Percentiles rank a stretch among this genome's conserved stretches.
These are phyloP conservation scores for Boletellus ananiceps DNA, from an alignment of 768 basidiomycete species.

Conservation along the genomic window DNA sequence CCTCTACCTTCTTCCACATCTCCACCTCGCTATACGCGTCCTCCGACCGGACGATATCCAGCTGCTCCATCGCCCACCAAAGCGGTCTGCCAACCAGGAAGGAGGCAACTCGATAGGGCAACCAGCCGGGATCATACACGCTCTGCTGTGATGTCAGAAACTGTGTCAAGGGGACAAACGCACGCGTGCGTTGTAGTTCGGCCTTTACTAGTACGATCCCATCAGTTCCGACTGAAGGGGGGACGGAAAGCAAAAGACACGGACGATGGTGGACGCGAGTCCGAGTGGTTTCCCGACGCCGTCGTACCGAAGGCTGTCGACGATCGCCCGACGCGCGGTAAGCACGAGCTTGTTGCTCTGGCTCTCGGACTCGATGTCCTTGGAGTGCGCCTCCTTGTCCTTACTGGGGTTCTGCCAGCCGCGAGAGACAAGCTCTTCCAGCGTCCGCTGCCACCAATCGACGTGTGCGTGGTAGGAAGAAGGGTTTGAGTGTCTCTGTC, in stretches of 20 bases:
- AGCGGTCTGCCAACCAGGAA: conserved; percentile 73
- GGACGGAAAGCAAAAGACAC: conserved; percentile 28
- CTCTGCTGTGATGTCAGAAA: conserved; percentile 57
- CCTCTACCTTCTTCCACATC: conserved; percentile 57
- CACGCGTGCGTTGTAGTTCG: conserved; percentile 49
- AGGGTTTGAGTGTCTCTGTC: conserved; percentile 81
- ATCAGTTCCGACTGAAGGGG: conserved; percentile 15
- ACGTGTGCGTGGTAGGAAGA: conserved; percentile 75
- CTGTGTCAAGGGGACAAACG: conserved; percentile 45
- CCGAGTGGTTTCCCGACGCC: conserved; percentile 74
- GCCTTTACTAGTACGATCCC: conserved; percentile 54
- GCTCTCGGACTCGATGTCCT: conserved; percentile 9
- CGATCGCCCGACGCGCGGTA: conserved; percentile 46
- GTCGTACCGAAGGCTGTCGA: conserved; percentile 59
- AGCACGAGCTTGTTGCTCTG: conserved; percentile 55
- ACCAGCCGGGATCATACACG: conserved; percentile 64
- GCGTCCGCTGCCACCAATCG: conserved; percentile 79
- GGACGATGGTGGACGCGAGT: conserved; percentile 68
- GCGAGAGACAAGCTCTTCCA: conserved; percentile 55
- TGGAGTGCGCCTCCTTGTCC: conserved; percentile 6
- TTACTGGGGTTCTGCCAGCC: conserved; percentile 44
- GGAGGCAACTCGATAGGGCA: conserved; percentile 65
- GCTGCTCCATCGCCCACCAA: conserved; percentile 83
- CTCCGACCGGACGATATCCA: conserved; percentile 63
- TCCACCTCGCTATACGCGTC: conserved; percentile 45